A percentile compares a stretch with the other conserved stretches of the same genome.
Conservation (phyloP, 306 rosid species). For the Quercus bicolor region DNA sequence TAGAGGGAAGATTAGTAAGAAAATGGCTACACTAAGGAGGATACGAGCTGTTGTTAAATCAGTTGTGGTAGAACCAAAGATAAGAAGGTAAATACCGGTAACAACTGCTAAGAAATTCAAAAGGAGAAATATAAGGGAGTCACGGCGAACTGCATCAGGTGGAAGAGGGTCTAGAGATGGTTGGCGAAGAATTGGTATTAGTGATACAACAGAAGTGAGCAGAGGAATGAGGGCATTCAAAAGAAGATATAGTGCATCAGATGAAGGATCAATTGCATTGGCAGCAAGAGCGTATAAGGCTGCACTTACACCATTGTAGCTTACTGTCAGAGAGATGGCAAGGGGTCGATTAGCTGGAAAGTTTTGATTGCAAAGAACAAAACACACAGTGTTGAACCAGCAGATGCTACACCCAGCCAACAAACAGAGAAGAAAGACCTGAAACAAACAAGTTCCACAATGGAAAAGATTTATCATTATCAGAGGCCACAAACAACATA, state of each 20-base stretch:
- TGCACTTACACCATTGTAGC: slow-evolving; percentile 96
- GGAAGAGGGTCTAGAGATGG: slow-evolving; percentile 67
- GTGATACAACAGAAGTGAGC: slow-evolving; percentile 55
- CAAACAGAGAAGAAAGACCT: slow-evolving; percentile 79
- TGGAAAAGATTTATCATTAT: background rate
- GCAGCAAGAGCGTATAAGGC: slow-evolving; percentile 90
- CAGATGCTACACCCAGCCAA: slow-evolving; percentile 91
- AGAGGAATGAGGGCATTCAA: slow-evolving; percentile 77
- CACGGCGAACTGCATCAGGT: slow-evolving; percentile 51
- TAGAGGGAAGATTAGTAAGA: slow-evolving; percentile 60
- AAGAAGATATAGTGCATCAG: slow-evolving; percentile 50
- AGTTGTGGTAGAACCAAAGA: slow-evolving; percentile 51
- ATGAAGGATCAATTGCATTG: slow-evolving; percentile 63
- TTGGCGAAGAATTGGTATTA: slow-evolving; percentile 74
- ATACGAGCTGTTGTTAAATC: slow-evolving; percentile 39
- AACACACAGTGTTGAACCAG: slow-evolving; percentile 98
- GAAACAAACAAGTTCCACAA: slow-evolving; percentile 17
- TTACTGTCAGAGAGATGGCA: slow-evolving; percentile 84
- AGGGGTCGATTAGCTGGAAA: slow-evolving; percentile 77
- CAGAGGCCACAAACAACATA: background rate
- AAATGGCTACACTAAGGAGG: slow-evolving; percentile 62
- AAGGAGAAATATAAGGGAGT: slow-evolving; percentile 67
- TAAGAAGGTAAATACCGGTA: slow-evolving; percentile 78
- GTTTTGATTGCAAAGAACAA: slow-evolving; percentile 83
- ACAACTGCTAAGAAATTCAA: slow-evolving; percentile 68